phyloP scores from a whole-genome alignment of 139 green algal genomes.

The Limnomonas spitsbergensis region DNA sequence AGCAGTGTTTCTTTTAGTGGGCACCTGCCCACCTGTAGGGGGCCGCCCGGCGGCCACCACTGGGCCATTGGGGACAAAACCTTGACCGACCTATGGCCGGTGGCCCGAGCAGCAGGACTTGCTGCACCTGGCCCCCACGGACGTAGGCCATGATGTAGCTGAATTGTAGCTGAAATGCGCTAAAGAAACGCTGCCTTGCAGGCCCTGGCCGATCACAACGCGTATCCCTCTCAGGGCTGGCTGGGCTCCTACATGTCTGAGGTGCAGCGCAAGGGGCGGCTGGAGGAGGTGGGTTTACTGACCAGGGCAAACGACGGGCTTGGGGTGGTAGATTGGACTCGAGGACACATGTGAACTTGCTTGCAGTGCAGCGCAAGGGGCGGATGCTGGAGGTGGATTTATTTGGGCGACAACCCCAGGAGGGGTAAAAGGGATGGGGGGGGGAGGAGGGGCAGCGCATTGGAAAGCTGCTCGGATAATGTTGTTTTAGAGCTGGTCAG shows the following conservation, averaged over 20 bases:
- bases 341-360: neutral
- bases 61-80: neutral
- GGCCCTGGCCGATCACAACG: neutral
- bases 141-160: neutral
- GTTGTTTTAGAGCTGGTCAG: no score
- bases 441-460: no score
- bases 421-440: no score
- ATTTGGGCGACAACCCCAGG: no score
- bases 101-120: no score
- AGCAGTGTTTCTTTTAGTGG: no score
- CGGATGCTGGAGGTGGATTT: no score
- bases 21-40: no score
- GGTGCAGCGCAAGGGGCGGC: neutral
- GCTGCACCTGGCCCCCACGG: neutral
- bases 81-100: no score
- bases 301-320: neutral
- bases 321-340: neutral
- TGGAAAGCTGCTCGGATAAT: no score
- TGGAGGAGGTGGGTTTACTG: neutral
- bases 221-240: neutral
- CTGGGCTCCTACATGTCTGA: neutral
- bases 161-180: neutral
- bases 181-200: neutral
- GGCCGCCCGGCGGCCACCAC: neutral
- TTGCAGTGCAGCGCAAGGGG: no score